These are phyloP conservation scores for Vaccinium darrowii DNA, from an alignment of 148 eudicot genomes.

Conservation along the genomic window DNA sequence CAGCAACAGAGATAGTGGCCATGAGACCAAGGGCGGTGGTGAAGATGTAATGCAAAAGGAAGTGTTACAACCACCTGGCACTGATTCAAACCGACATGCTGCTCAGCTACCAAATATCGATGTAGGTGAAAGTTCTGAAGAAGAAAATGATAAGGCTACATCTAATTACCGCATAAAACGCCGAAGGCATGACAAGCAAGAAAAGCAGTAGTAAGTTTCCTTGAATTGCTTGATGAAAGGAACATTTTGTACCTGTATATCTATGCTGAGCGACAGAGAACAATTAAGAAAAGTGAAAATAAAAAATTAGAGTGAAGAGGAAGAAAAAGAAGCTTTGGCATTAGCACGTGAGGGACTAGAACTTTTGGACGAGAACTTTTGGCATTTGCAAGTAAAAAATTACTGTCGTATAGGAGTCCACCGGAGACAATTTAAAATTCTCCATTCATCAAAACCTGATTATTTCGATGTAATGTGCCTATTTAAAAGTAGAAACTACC, in stretches of 20 bases:
- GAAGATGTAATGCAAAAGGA: constrained; percentile 15
- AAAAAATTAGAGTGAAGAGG: not conserved
- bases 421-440: not conserved
- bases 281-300: not conserved
- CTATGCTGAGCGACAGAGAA: not conserved
- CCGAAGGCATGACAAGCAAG: constrained; percentile 21
- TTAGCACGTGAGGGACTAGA: not conserved
- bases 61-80: constrained; percentile 13
- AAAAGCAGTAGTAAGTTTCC: constrained; percentile 28
- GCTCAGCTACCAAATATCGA: constrained; percentile 21
- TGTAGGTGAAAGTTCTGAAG: constrained; percentile 32
- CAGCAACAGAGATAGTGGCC: not conserved
- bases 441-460: not conserved
- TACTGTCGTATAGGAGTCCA: not conserved
- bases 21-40: constrained; percentile 7
- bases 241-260: not conserved
- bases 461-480: not conserved
- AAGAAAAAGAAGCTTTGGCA: not conserved
- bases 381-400: not conserved
- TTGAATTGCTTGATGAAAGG: constrained; percentile 4
- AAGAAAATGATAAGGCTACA: constrained; percentile 26
- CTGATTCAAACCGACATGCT: constrained; percentile 19
- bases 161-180: constrained; percentile 20
- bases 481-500: not conserved
- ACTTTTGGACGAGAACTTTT: not conserved